Conservation (phyloP, 768 basidiomycete species). For the Termitomyces sp. region DNA sequence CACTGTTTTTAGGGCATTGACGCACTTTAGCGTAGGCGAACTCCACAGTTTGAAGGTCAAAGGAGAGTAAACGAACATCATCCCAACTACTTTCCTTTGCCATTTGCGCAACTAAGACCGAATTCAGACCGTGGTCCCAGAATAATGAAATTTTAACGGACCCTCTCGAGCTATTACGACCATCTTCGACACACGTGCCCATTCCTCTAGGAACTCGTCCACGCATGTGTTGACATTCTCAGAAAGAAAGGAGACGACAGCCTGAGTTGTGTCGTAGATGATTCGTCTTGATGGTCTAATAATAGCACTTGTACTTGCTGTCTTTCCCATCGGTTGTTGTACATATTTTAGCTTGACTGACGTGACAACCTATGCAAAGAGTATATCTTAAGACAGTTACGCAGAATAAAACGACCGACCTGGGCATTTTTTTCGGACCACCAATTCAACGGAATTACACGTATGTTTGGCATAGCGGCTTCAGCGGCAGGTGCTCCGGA, state of each 20-base stretch:
- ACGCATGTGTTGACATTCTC: constrained; percentile 86
- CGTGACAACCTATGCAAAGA: constrained; percentile 59
- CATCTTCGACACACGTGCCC: constrained; percentile 91
- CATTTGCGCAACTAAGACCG: constrained; percentile 69
- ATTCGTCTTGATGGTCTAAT: constrained; percentile 85
- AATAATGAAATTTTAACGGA: constrained; percentile 22
- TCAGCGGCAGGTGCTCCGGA: constrained; percentile 83
- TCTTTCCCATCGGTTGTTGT: constrained; percentile 78
- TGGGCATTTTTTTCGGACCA: constrained; percentile 80
- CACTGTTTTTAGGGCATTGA: not conserved
- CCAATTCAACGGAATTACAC: constrained; percentile 86
- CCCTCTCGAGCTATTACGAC: constrained; percentile 90
- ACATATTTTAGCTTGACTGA: constrained; percentile 90
- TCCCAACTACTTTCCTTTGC: constrained; percentile 64
- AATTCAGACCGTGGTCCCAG: not conserved
- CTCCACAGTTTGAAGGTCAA: constrained; percentile 90
- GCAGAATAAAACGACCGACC: constrained; percentile 17
- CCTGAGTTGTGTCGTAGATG: constrained; percentile 84
- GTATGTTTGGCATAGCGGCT: constrained; percentile 90
- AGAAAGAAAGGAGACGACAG: constrained; percentile 84
- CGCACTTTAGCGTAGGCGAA: constrained; percentile 70
- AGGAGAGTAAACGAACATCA: constrained; percentile 80
- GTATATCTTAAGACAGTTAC: not conserved
- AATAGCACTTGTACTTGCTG: constrained; percentile 51
- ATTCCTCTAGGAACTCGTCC: constrained; percentile 86